phyloP scores from a whole-genome alignment of 2,329 filamentous ascomycete species.

The Pseudocercospora cruenta region DNA sequence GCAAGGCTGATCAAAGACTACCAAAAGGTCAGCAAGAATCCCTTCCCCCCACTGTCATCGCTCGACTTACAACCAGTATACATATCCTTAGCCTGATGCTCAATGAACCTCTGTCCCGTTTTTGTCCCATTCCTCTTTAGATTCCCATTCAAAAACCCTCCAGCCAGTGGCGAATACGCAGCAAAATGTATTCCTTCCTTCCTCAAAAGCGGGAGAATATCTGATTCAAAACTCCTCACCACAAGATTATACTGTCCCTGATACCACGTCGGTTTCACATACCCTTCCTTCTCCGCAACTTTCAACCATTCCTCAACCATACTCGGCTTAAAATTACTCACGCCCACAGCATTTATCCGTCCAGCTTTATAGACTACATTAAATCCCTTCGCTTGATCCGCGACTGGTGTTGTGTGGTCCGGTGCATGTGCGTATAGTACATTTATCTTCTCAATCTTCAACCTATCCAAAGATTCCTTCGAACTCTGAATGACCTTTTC shows the following conservation, averaged over 20 bases:
- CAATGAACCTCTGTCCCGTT: conserved; percentile 1
- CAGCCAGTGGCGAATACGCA: conserved; percentile 13
- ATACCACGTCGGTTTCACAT: conserved; percentile 15
- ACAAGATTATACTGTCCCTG: conserved; percentile 20
- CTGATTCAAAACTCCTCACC: conserved; percentile 2
- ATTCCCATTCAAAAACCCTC: conserved; percentile 14
- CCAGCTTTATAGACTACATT: conserved; percentile 52
- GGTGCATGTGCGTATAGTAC: conserved; percentile 50
- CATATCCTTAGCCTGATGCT: not conserved
- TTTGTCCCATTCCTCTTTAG: not conserved
- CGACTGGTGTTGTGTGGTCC: conserved; percentile 49
- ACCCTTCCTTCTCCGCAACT: conserved; percentile 12
- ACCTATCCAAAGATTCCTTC: conserved; percentile 30
- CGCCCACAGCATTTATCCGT: conserved; percentile 49
- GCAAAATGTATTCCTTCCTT: conserved; percentile 7
- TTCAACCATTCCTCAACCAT: conserved; percentile 30
- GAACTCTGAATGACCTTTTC: conserved; percentile 32
- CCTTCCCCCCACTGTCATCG: no score
- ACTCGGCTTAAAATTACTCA: conserved; percentile 52
- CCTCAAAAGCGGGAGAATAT: conserved; percentile 10
- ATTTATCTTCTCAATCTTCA: conserved; percentile 37
- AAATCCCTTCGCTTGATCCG: conserved; percentile 51
- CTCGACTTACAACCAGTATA: not conserved
- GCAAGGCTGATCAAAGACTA: conserved; percentile 15
- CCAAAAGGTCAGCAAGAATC: conserved; percentile 36